Conservation (phyloP, 192 early-diverging fungal species). For the Podila epigama region DNA sequence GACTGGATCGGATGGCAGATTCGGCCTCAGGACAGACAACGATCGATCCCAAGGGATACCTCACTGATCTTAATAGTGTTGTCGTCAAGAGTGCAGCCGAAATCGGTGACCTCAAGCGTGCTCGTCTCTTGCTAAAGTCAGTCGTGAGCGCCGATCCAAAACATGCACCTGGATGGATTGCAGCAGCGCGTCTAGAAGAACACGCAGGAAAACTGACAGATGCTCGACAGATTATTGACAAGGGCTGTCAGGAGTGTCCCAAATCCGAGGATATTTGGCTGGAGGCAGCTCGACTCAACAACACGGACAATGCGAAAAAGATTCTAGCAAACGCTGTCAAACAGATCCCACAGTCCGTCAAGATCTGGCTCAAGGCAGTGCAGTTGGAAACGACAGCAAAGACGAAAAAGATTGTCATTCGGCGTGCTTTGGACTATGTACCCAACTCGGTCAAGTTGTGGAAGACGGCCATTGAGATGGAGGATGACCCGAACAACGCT, state of each 20-base stretch:
- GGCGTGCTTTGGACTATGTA: slow-evolving; percentile 92
- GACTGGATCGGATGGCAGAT: slow-evolving; percentile 92
- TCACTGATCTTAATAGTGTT: slow-evolving; percentile 90
- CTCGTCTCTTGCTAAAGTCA: slow-evolving; percentile 85
- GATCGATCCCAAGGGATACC: slow-evolving; percentile 94
- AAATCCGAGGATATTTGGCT: slow-evolving; percentile 97
- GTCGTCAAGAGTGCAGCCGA: slow-evolving; percentile 83
- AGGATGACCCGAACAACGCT: slow-evolving; percentile 93
- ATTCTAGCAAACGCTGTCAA: slow-evolving; percentile 92
- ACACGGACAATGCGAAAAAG: slow-evolving; percentile 81
- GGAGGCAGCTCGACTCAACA: slow-evolving; percentile 92
- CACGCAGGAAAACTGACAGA: slow-evolving; percentile 80
- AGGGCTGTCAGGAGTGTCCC: slow-evolving; percentile 95
- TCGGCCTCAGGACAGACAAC: slow-evolving; percentile 87
- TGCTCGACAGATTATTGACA: slow-evolving; percentile 87
- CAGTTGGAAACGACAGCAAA: slow-evolving; percentile 82
- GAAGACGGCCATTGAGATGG: slow-evolving; percentile 90
- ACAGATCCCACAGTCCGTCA: slow-evolving; percentile 89
- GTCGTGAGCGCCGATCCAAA: slow-evolving; percentile 95
- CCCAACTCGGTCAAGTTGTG: slow-evolving; percentile 92
- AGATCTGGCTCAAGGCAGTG: slow-evolving; percentile 90
- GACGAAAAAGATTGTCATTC: slow-evolving; percentile 81
- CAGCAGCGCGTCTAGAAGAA: slow-evolving; percentile 96
- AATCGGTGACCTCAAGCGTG: slow-evolving; percentile 89
- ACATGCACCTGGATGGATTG: slow-evolving; percentile 98